Conservation (phyloP, 495 filamentous ascomycete species). For the Sordaria brevicollis region DNA sequence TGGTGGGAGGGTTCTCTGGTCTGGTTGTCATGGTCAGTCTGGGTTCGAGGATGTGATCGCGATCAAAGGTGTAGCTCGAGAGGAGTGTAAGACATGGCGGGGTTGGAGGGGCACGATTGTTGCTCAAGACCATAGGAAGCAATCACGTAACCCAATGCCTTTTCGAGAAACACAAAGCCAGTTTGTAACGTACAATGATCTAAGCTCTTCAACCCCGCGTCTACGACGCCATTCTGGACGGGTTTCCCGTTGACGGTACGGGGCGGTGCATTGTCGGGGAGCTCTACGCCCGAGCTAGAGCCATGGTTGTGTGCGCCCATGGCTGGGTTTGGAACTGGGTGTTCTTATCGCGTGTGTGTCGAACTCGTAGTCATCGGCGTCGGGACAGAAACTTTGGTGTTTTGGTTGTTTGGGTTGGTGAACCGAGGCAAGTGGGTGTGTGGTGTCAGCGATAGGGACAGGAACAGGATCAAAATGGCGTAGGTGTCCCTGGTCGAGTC, state of each 20-base stretch:
- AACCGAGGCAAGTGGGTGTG: background rate
- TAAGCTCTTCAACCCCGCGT: constrained; percentile 62
- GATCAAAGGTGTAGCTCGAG: background rate
- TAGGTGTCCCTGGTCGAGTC: background rate
- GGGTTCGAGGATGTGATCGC: background rate
- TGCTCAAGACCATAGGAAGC: background rate
- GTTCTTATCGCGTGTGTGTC: background rate
- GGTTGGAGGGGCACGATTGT: background rate
- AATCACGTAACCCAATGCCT: background rate
- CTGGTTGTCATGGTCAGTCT: constrained; percentile 31
- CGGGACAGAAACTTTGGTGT: background rate
- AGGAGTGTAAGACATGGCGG: background rate
- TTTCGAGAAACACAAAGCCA: background rate
- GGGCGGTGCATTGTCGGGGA: constrained; percentile 6
- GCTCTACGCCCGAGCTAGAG: constrained; percentile 24
- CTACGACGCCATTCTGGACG: constrained; percentile 35
- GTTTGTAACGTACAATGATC: constrained; percentile 57
- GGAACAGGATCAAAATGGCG: background rate
- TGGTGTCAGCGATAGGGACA: background rate
- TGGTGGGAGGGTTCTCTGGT: constrained; percentile 69
- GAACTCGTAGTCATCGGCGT: background rate
- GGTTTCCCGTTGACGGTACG: constrained; percentile 3
- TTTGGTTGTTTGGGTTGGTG: background rate
- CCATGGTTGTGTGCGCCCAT: constrained; percentile 17
- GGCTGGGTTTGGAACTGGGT: background rate